These are phyloP conservation scores for Russula griseocarnosa DNA, from an alignment of 768 basidiomycete genomes.

Conservation along the genomic window DNA sequence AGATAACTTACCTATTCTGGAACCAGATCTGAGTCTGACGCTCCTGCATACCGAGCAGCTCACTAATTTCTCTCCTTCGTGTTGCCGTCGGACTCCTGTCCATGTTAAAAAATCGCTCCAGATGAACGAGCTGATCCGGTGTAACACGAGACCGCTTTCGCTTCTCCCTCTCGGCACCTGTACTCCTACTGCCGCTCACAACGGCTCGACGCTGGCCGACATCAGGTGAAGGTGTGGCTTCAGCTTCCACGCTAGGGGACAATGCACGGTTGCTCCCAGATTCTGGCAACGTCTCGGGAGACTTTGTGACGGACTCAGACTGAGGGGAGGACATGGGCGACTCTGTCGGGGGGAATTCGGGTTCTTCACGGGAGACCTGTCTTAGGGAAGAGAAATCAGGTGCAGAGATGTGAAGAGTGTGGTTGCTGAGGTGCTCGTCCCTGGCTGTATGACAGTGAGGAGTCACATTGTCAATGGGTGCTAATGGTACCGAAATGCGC, in stretches of 20 bases:
- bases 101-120: slow-evolving; percentile 64
- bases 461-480: neutral
- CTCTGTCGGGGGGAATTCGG: slow-evolving; percentile 16
- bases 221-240: slow-evolving; percentile 21
- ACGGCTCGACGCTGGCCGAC: slow-evolving; percentile 18
- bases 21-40: slow-evolving; percentile 90
- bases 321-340: slow-evolving; percentile 25
- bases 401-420: slow-evolving; percentile 5
- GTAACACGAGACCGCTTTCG: slow-evolving; percentile 76
- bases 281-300: slow-evolving; percentile 17
- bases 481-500: neutral
- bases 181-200: slow-evolving; percentile 27
- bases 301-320: slow-evolving; percentile 23
- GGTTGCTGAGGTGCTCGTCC: slow-evolving; percentile 21
- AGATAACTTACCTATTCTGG: slow-evolving; percentile 62
- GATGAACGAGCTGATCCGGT: slow-evolving; percentile 70
- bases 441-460: slow-evolving; percentile 15
- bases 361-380: slow-evolving; percentile 6
- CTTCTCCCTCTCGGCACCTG: slow-evolving; percentile 44
- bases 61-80: slow-evolving; percentile 68
- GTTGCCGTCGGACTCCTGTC: slow-evolving; percentile 72
- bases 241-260: slow-evolving; percentile 20
- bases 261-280: slow-evolving; percentile 16
- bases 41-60: slow-evolving; percentile 75
- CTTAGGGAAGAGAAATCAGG: slow-evolving; percentile 7